Conservation (phyloP, 1,139 yeast species). For the Blastobotrys aristatus region DNA sequence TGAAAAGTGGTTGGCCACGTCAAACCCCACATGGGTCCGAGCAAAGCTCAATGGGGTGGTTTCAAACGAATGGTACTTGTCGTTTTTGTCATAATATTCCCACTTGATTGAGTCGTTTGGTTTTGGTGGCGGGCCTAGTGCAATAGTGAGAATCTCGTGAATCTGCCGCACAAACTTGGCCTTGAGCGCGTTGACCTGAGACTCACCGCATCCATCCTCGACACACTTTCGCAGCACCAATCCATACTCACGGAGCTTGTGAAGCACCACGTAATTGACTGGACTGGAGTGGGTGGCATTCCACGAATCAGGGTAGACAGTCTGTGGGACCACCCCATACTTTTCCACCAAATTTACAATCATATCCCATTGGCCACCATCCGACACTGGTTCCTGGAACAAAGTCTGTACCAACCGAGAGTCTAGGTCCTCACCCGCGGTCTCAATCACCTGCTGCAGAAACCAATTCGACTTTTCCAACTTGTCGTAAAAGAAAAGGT, state of each 20-base stretch:
- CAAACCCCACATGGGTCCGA: constrained; percentile 42
- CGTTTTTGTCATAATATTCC: constrained; percentile 58
- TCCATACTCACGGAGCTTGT: constrained; percentile 58
- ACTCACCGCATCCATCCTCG: constrained; percentile 25
- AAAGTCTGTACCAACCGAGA: constrained; percentile 49
- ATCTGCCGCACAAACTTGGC: constrained; percentile 48
- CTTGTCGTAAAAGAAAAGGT: constrained; percentile 52
- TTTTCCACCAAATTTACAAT: constrained; percentile 55
- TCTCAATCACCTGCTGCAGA: constrained; percentile 53
- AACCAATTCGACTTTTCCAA: constrained; percentile 57
- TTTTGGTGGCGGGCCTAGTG: constrained; percentile 60
- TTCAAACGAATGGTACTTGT: constrained; percentile 43
- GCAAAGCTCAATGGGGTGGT: constrained; percentile 54
- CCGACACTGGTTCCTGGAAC: constrained; percentile 50
- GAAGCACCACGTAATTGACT: constrained; percentile 49
- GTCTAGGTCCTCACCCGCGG: constrained; percentile 50
- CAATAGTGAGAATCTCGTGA: constrained; percentile 48
- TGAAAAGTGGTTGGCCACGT: constrained; percentile 49
- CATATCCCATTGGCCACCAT: constrained; percentile 76
- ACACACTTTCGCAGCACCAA: constrained; percentile 45
- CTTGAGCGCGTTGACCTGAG: constrained; percentile 38
- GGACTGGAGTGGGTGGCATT: constrained; percentile 47
- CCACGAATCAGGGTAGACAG: constrained; percentile 56
- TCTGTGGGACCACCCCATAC: constrained; percentile 60
- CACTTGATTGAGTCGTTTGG: constrained; percentile 51